Percentiles rank a stretch among this genome's conserved stretches.
These are phyloP conservation scores for Brassica carinata DNA, from an alignment of 345 rosid species.

Conservation along the genomic window DNA sequence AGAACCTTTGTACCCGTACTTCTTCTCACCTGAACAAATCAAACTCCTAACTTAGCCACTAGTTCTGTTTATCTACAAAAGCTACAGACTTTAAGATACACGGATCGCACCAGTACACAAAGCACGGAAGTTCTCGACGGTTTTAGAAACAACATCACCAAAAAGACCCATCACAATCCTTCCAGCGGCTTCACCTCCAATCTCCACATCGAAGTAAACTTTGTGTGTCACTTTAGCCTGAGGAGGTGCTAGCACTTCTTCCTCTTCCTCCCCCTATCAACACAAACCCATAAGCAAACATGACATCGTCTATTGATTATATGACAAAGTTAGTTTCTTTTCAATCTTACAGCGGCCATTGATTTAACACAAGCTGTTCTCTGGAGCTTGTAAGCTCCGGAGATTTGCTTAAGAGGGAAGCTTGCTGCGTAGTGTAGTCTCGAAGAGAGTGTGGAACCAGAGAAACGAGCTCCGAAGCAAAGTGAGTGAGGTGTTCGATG, in stretches of 20 bases:
- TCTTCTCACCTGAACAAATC: constrained; percentile 69
- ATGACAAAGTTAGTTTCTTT: neutral
- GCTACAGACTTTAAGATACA: neutral
- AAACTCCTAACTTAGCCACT: neutral
- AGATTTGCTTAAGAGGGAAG: constrained; percentile 42
- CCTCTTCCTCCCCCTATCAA: constrained; percentile 56
- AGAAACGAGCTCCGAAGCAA: constrained; percentile 34
- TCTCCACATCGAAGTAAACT: constrained; percentile 84
- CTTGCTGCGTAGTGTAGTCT: constrained; percentile 50
- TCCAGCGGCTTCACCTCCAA: constrained; percentile 75
- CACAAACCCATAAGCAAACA: neutral
- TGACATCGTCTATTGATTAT: neutral
- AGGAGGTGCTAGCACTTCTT: constrained; percentile 22
- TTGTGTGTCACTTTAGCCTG: constrained; percentile 81
- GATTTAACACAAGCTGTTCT: constrained; percentile 57
- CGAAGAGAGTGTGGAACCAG: constrained; percentile 49
- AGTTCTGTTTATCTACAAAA: neutral
- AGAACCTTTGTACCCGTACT: constrained; percentile 81
- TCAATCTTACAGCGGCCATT: constrained; percentile 49
- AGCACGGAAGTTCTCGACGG: constrained; percentile 83
- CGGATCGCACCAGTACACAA: constrained; percentile 67
- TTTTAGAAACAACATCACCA: constrained; percentile 79
- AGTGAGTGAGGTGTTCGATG: constrained; percentile 32
- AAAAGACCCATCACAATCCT: constrained; percentile 86
- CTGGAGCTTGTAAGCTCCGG: constrained; percentile 44